These are phyloP conservation scores for Dentipellis fragilis DNA, from an alignment of 768 basidiomycete genomes.

Conservation along the genomic window DNA sequence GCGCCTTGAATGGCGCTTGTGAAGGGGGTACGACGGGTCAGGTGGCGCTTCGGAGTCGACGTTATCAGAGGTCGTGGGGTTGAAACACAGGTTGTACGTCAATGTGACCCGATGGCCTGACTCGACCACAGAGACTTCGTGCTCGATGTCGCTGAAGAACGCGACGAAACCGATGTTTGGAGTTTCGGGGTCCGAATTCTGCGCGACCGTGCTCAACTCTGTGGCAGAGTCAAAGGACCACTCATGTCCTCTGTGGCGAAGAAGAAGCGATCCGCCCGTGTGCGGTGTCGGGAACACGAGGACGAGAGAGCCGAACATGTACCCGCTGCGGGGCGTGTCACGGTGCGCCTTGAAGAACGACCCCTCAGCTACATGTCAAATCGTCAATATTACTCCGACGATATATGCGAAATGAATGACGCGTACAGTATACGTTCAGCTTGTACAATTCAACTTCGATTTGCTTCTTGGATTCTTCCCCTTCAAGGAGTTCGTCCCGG, in stretches of 20 bases:
- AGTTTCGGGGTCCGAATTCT: not conserved
- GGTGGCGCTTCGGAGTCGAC: not conserved
- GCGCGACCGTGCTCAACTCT: not conserved
- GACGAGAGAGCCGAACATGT: slow-evolving; percentile 22
- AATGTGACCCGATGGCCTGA: slow-evolving; percentile 31
- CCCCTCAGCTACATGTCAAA: slow-evolving; percentile 11
- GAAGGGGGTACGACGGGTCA: not conserved
- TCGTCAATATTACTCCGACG: not conserved
- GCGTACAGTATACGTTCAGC: slow-evolving; percentile 4
- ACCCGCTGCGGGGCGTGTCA: slow-evolving; percentile 36
- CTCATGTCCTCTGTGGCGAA: slow-evolving; percentile 23
- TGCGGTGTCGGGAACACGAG: slow-evolving; percentile 7
- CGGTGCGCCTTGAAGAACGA: slow-evolving; percentile 33
- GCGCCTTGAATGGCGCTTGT: not conserved
- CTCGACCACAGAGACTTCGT: slow-evolving; percentile 26
- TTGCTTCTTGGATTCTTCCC: not conserved
- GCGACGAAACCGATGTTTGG: slow-evolving; percentile 18
- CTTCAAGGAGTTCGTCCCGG: slow-evolving; percentile 1
- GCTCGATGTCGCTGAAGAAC: slow-evolving; percentile 31
- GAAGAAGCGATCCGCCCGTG: slow-evolving; percentile 25
- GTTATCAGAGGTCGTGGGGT: not conserved
- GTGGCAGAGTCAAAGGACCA: slow-evolving; percentile 3
- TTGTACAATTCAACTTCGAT: slow-evolving; percentile 1
- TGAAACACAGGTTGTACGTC: slow-evolving; percentile 30
- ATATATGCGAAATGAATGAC: not conserved